Evolutionary conservation across 2,329 filamentous ascomycete genomes (phyloP).

Genomic region (Tolypocladium guangdongense): DNA sequence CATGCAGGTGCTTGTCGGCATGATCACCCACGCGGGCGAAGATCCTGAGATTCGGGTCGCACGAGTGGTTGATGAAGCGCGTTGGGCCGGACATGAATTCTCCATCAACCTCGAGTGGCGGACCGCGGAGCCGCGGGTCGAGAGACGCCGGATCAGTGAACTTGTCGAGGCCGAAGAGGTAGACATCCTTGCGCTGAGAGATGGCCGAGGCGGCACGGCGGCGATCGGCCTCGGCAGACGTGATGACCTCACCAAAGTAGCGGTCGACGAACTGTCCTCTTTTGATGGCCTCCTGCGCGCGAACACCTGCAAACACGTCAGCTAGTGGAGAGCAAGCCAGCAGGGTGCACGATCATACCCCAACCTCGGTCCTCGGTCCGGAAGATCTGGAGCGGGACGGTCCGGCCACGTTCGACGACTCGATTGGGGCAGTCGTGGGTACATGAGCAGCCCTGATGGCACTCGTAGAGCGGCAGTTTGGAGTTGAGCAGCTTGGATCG

Average conservation of each 20-base stretch:
- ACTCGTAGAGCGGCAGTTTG: slow-evolving; percentile 64
- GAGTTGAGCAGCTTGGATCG: slow-evolving; percentile 40
- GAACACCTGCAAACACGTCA: slow-evolving; percentile 37
- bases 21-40: slow-evolving; percentile 72
- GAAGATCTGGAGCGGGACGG: slow-evolving; percentile 65
- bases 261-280: slow-evolving; percentile 70
- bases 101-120: slow-evolving; percentile 54
- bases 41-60: slow-evolving; percentile 67
- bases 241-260: slow-evolving; percentile 65
- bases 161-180: slow-evolving; percentile 75
- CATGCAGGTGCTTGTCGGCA: slow-evolving; percentile 62
- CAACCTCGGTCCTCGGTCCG: slow-evolving; percentile 62
- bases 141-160: slow-evolving; percentile 50
- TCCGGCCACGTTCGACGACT: slow-evolving; percentile 64
- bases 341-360: slow-evolving; percentile 36
- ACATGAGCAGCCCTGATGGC: slow-evolving; percentile 62
- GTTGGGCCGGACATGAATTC: slow-evolving; percentile 70
- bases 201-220: slow-evolving; percentile 47
- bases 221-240: slow-evolving; percentile 49
- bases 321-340: not conserved
- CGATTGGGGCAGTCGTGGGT: slow-evolving; percentile 56
- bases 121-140: slow-evolving; percentile 43
- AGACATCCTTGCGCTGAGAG: slow-evolving; percentile 59
- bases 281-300: slow-evolving; percentile 51
- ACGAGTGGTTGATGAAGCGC: slow-evolving; percentile 75